Evolutionary conservation across 768 basidiomycete species (phyloP), one percentile per base, ranked within the genome.

Genomic region (Austroboletus eburneus): DNA sequence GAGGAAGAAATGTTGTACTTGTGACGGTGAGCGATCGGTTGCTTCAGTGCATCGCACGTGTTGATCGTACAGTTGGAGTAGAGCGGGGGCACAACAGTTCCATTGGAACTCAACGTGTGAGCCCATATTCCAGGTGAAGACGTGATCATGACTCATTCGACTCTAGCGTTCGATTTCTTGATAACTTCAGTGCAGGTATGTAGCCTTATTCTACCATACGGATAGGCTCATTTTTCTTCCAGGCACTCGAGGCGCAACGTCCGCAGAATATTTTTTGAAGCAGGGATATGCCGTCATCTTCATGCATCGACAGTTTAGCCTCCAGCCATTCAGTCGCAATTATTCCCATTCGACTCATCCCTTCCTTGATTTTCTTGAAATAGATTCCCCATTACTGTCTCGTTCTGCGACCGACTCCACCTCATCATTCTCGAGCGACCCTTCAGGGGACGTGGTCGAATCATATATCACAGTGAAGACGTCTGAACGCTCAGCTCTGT

Each of bases 71-170:
- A 37, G 36, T 45, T 40, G 1, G 49, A 42, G 34, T 42, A 98
- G 96, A 97, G 94, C 64, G 96, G 96, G 45, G 95, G 96, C 49
- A 99, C 96, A 16, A 98, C 94, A 2, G 96, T 98, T 7, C 95
- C 95, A 3, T 72, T 99, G 49, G 96, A 99, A 74, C 88, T 93
- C 74, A 98, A 98, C 62, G 93, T 97, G 96, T 97, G 77, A 83
- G 94, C 75, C 44, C 23, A 41, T 30, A 45, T 33, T 33, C 27
- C 37, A 40, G 33, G 40, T 42, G 9, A 40, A 46, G 39, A 24
- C 46, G 32, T 36, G 46, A 43, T 39, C 47, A 13, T 16, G 3
- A 52, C 58, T 64, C 25, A 64, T 40, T 35, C 33, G 42, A 24
- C 23, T 56, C 61, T 42, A 99, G 95, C 57, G 96, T 99, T 39